Conservation (phyloP, 2,329 filamentous ascomycete species). For the Knoxdaviesia proteae region DNA sequence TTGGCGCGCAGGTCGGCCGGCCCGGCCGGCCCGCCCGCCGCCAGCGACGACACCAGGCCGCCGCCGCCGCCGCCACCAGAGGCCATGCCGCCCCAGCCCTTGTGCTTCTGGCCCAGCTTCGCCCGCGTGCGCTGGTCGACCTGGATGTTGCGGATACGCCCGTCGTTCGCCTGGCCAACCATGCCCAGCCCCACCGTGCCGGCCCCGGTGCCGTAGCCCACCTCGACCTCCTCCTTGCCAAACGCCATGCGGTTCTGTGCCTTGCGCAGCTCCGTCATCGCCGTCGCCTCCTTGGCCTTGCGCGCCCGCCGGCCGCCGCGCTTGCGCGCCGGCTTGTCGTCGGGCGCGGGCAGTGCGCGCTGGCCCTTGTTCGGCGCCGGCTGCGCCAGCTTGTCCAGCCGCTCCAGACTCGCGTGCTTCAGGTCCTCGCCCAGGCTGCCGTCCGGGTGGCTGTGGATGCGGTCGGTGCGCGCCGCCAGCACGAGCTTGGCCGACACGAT, state of each 20-base stretch:
- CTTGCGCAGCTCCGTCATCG: constrained; percentile 91
- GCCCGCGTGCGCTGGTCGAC: constrained; percentile 86
- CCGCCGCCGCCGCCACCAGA: constrained; percentile 19
- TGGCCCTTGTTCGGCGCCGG: constrained; percentile 75
- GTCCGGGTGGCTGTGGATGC: constrained; percentile 60
- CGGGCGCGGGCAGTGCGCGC: constrained; percentile 72
- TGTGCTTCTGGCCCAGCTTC: constrained; percentile 85
- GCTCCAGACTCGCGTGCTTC: constrained; percentile 61
- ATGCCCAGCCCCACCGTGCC: constrained; percentile 78
- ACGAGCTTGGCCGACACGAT: constrained; percentile 87
- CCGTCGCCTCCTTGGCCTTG: constrained; percentile 89
- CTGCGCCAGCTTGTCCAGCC: constrained; percentile 82
- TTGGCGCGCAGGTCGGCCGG: constrained; percentile 50
- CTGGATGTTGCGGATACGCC: constrained; percentile 71
- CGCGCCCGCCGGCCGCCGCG: constrained; percentile 74
- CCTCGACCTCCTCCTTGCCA: constrained; percentile 84
- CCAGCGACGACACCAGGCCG: constrained; percentile 60
- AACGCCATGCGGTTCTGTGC: constrained; percentile 93
- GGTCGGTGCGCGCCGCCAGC: constrained; percentile 78
- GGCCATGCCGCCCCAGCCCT: constrained; percentile 71
- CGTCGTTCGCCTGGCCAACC: constrained; percentile 77
- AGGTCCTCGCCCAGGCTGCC: constrained; percentile 69
- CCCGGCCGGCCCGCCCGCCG: constrained; percentile 49
- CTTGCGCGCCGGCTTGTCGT: constrained; percentile 87
- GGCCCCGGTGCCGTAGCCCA: constrained; percentile 75